Percentiles rank a stretch among this genome's conserved stretches.
phyloP scores from a whole-genome alignment of 495 filamentous ascomycete species.

The Patellaria atrata region DNA sequence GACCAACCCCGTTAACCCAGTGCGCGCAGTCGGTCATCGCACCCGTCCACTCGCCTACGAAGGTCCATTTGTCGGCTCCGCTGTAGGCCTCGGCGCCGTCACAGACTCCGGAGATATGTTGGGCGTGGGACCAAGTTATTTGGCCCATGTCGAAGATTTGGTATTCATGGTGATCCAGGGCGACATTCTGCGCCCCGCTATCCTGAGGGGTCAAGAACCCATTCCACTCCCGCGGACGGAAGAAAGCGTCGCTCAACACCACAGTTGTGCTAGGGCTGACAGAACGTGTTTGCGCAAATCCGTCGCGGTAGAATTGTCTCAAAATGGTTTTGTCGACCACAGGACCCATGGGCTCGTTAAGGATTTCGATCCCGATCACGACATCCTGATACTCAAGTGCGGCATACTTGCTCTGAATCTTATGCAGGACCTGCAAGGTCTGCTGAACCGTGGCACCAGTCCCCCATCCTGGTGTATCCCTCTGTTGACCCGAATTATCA shows the following conservation, averaged over 20 bases:
- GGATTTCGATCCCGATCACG: slow-evolving; percentile 53
- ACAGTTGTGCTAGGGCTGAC: slow-evolving; percentile 38
- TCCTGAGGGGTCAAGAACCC: slow-evolving; percentile 29
- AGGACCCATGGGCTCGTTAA: slow-evolving; percentile 50
- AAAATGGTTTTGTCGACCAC: slow-evolving; percentile 37
- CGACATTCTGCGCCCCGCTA: slow-evolving; percentile 27
- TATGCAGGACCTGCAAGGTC: slow-evolving; percentile 44
- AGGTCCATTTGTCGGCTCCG: slow-evolving; percentile 33
- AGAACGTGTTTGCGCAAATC: slow-evolving; percentile 39
- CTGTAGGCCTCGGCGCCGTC: slow-evolving; percentile 25
- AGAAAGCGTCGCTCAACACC: slow-evolving; percentile 57
- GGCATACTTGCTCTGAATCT: slow-evolving; percentile 44
- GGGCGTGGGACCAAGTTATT: slow-evolving; percentile 24
- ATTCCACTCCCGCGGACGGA: slow-evolving; percentile 27
- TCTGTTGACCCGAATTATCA: slow-evolving; percentile 27
- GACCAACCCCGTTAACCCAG: slow-evolving; percentile 51
- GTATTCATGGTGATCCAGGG: slow-evolving; percentile 37
- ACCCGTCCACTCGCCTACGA: slow-evolving; percentile 41
- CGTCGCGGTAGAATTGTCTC: slow-evolving; percentile 50
- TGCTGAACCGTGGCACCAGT: slow-evolving; percentile 39
- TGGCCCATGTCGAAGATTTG: slow-evolving; percentile 31
- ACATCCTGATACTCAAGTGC: slow-evolving; percentile 40
- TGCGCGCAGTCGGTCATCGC: slow-evolving; percentile 64
- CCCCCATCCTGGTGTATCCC: slow-evolving; percentile 35
- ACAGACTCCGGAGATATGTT: slow-evolving; percentile 33